Evolutionary conservation across 2,329 filamentous ascomycete genomes (phyloP), one percentile per base, ranked within the genome.

Genomic region (Neodidymelliopsis sp.): DNA sequence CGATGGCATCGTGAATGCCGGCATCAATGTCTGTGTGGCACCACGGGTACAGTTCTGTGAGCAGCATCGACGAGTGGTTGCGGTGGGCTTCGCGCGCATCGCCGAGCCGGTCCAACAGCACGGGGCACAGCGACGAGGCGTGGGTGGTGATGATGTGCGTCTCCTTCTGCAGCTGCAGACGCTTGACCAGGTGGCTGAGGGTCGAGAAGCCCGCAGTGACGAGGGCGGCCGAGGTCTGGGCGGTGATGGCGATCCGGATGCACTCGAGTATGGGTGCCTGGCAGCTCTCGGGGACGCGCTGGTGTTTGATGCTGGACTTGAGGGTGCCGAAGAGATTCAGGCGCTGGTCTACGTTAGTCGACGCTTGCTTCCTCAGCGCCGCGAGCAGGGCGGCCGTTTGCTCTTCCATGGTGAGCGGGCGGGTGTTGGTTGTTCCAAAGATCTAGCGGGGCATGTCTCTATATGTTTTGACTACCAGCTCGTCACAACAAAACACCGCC

Each of bases 281-380:
- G 63, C 82, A 82, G 44, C 75, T 74, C 59, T 95, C 90, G 53
- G 91, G 90, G 34, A 96, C 90, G 77, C 91, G 91, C 70, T 89
- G 88, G 74, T 96, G 91, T 74, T 96, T 96, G 79, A 96, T 96
- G 71, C 86, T 84, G 31, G 89, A 91, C 75, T 96, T 96, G 74
- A 92, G 79, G 64, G 79, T 81, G 51, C 85, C 89, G 62, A 96
- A 84, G 43, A 84, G 82, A 57, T 84, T 79, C 56, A 91, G 81
- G 70, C 91, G 91, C 40, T 80, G 75, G 64, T 92, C 88, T 62
- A 90, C 78, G 37, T 84, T 81, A 27, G 82, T 80, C 62, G 90
- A 88, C 61, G 84, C 82, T 71, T 81, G 80, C 68, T 82, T 82
- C 69, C 82, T 82, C 41, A 78, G 75, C 48, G 74, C 75, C 49